Evolutionary conservation across 2,329 filamentous ascomycete species (phyloP).

Genomic region (Tolypocladium amazonense): DNA sequence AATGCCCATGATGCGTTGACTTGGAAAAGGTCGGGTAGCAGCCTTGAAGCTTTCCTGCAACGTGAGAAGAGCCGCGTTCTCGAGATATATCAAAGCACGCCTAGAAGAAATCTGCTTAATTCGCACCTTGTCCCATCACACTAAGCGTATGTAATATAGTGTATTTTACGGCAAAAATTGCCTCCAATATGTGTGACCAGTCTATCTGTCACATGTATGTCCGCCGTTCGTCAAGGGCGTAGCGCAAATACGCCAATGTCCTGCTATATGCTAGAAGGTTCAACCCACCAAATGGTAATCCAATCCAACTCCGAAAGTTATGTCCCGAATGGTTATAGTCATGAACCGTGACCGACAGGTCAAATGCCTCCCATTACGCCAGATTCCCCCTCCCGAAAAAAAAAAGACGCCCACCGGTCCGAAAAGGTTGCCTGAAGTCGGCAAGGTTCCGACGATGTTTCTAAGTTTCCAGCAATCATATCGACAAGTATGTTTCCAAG

Average conservation of each 20-base stretch:
- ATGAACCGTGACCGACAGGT: neutral
- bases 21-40: constrained; percentile 22
- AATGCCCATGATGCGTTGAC: constrained; percentile 26
- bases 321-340: neutral
- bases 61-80: constrained; percentile 23
- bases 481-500: neutral
- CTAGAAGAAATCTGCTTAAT: neutral
- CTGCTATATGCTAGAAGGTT: neutral
- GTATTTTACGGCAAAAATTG: neutral
- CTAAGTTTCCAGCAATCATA: neutral
- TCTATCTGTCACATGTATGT: neutral
- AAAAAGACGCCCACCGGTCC: neutral
- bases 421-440: neutral
- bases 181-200: neutral
- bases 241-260: neutral
- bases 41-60: constrained; percentile 30
- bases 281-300: neutral
- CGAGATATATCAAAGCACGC: constrained; percentile 14
- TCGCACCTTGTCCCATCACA: neutral
- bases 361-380: neutral
- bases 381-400: neutral
- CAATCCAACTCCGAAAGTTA: neutral
- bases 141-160: neutral
- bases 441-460: neutral
- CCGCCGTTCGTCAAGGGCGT: neutral